Evolutionary conservation across 2,329 filamentous ascomycete species (phyloP).

Genomic region (Cladosporium sp.): DNA sequence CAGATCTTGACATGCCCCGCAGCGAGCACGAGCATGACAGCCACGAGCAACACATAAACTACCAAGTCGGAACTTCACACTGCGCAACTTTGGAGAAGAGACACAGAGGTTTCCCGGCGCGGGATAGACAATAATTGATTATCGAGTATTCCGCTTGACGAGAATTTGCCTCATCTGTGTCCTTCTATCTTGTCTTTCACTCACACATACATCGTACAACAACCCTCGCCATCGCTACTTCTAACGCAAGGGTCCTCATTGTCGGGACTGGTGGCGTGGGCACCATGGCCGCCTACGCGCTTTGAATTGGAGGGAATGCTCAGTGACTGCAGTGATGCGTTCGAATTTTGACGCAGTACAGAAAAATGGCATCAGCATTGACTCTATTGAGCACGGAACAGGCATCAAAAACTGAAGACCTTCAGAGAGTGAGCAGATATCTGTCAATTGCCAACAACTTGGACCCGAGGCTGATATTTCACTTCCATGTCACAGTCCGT

Average conservation of each 20-base stretch:
- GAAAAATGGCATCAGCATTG: slow-evolving; percentile 47
- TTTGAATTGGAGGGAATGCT: slow-evolving; percentile 46
- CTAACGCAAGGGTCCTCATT: slow-evolving; percentile 38
- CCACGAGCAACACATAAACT: no score
- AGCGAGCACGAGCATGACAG: no score
- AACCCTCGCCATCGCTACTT: no score
- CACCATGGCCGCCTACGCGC: slow-evolving; percentile 49
- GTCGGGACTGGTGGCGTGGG: slow-evolving; percentile 53
- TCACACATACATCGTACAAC: no score
- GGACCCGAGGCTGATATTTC: not conserved
- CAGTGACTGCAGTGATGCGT: slow-evolving; percentile 49
- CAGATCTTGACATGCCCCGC: no score
- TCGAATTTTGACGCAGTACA: slow-evolving; percentile 49
- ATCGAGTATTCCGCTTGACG: no score
- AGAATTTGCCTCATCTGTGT: no score
- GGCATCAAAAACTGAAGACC: slow-evolving; percentile 46
- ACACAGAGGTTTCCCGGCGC: no score
- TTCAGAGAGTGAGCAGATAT: not conserved
- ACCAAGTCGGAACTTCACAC: no score
- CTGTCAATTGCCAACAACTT: not conserved
- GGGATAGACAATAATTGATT: no score
- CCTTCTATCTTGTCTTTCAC: no score
- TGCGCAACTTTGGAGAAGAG: no score
- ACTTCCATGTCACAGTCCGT: slow-evolving; percentile 35
- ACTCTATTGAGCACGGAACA: slow-evolving; percentile 50